Evolutionary conservation across 1,284 basidiomycete species (phyloP), one percentile per base, ranked within the genome.

Genomic region (Ustilago xerochloae): DNA sequence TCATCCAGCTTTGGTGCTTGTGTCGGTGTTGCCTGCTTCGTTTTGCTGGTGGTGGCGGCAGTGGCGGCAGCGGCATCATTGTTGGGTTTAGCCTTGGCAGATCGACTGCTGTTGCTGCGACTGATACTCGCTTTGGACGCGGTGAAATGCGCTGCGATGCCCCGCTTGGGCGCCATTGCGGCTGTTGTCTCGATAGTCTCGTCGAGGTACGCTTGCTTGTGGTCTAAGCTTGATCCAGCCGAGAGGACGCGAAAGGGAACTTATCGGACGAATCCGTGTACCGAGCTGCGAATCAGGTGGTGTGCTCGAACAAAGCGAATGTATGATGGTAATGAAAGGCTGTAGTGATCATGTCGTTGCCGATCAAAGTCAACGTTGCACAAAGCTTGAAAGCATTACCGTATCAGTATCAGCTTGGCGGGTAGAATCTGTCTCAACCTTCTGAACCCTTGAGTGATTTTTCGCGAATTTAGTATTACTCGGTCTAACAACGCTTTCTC

Each of bases 121-220:
- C 36, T 59, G 50, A 73, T 61, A 13, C 48, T 56, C 3, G 70
- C 60, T 48, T 73, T 73, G 0, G 54, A 47, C 10, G 63, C 59
- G 2, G 63, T 52, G 50, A 73, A 73, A 38, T 73, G 70, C 15
- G 64, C 39, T 10, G 63, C 53, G 28, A 73, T 63, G 24, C 70
- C 64, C 26, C 63, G 53, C 24, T 62, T 62, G 30, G 68, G 62
- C 36, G 56, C 66, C 66, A 68, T 68, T 1, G n/a, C 38, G 30
- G 51, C 28, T 16, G 38, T 13, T 30, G 45, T 13, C n/a, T n/a
- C n/a, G n/a, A n/a, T n/a, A n/a, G n/a, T n/a, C n/a, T n/a, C n/a
- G n/a, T n/a, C n/a, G n/a, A n/a, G n/a, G n/a, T n/a, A n/a, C n/a
- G n/a, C n/a, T n/a, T n/a, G n/a, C n/a, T n/a, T n/a, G n/a, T n/a